Percentiles rank a stretch among this genome's conserved stretches.
phyloP scores from a whole-genome alignment of 202 grass and related monocot species.

The Zoysia matrella region DNA sequence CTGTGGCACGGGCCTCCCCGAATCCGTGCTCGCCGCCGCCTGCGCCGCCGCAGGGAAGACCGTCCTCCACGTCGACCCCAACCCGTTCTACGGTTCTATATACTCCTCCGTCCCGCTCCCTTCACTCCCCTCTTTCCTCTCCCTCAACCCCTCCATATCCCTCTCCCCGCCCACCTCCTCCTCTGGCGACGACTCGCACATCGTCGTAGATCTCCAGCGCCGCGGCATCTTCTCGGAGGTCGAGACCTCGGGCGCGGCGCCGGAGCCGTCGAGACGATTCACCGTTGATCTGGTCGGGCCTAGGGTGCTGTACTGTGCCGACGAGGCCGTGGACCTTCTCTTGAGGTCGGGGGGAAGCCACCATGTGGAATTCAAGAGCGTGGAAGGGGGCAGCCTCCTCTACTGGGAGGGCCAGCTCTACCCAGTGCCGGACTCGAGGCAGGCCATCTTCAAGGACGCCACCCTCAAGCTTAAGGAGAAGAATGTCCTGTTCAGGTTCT shows the following conservation, averaged over 20 bases:
- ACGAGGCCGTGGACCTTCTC: constrained; percentile 83
- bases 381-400: constrained; percentile 72
- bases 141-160: constrained; percentile 10
- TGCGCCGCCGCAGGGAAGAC: constrained; percentile 72
- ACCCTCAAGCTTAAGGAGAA: constrained; percentile 66
- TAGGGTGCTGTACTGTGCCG: constrained; percentile 84
- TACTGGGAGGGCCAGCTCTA: constrained; percentile 80
- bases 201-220: constrained; percentile 49
- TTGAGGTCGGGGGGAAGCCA: constrained; percentile 70
- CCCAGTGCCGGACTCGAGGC: constrained; percentile 78
- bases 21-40: constrained; percentile 81
- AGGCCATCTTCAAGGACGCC: constrained; percentile 79
- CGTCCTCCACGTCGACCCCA: constrained; percentile 88
- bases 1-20: constrained; percentile 80
- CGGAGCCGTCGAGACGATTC: constrained; percentile 66
- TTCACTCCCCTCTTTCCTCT: constrained; percentile 55
- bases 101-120: constrained; percentile 72
- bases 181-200: background rate
- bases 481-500: constrained; percentile 70
- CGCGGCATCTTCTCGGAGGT: constrained; percentile 60
- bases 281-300: constrained; percentile 70
- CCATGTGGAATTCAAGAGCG: constrained; percentile 96
- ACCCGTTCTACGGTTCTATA: constrained; percentile 86
- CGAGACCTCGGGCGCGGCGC: constrained; percentile 55
- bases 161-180: background rate